phyloP scores from a whole-genome alignment of 306 rosid genomes.

The Oemleria cerasiformis region DNA sequence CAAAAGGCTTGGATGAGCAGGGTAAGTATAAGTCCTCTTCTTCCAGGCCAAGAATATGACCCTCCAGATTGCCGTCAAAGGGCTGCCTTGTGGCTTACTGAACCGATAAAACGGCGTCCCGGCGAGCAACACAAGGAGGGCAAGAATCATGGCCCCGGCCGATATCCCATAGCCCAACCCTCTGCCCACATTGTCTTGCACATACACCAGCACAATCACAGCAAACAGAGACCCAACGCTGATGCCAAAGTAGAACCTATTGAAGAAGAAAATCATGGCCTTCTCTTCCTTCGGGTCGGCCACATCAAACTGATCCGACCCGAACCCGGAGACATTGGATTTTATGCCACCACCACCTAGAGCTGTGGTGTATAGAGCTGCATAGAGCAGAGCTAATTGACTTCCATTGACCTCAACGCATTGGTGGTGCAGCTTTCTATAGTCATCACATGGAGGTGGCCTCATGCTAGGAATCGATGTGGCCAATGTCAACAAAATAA shows the following conservation, averaged over 20 bases:
- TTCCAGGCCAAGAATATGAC: constrained; percentile 86
- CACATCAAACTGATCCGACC: constrained; percentile 71
- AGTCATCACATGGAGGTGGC: constrained; percentile 60
- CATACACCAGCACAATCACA: constrained; percentile 71
- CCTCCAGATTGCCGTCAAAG: constrained; percentile 77
- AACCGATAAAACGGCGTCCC: constrained; percentile 69
- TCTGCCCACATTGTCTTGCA: constrained; percentile 85
- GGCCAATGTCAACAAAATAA: constrained; percentile 60
- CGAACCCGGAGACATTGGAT: constrained; percentile 87
- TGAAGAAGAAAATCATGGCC: constrained; percentile 91
- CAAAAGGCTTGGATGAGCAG: constrained; percentile 60
- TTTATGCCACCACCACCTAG: constrained; percentile 90
- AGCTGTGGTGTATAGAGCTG: constrained; percentile 71
- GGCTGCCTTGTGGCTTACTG: constrained; percentile 81
- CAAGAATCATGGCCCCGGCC: constrained; percentile 68
- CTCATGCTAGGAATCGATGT: constrained; percentile 67
- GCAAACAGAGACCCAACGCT: constrained; percentile 82
- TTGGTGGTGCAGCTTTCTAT: constrained; percentile 49
- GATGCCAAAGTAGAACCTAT: constrained; percentile 80
- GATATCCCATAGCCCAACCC: constrained; percentile 89
- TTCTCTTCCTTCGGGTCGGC: constrained; percentile 73
- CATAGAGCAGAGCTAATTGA: constrained; percentile 62
- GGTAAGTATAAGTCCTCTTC: constrained; percentile 48
- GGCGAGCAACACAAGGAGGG: constrained; percentile 45
- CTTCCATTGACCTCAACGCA: constrained; percentile 59